Base-by-base conservation (phyloP, 2,329 filamentous ascomycete genomes). In the Sclerotiophoma versabilis region DNA sequence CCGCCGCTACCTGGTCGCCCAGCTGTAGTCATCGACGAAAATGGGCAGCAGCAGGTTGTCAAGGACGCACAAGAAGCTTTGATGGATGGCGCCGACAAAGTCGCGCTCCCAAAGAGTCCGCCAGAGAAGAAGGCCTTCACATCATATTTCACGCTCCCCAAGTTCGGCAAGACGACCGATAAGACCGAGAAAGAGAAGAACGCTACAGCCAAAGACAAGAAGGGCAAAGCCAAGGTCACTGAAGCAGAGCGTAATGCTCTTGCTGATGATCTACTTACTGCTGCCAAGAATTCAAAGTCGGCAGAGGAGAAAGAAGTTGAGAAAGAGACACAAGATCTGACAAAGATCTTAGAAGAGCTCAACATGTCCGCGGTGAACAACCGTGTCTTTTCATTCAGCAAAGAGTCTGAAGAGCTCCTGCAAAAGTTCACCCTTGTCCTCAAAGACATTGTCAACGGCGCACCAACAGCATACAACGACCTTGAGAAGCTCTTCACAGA, bases 381-480 rank as follows among this genome's bases (percentile, higher is more conserved):
- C 78, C 88, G 87, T 53, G 91, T 91, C 56, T 91, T 97, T 74
- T 88, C 88, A 11, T 84, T 96, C 52, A 91, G 90, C n/a, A 84
- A 86, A 54, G 92, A 96, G 65, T 93, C 91, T 0, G 87, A 92
- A 57, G 88, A 91, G 59, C 83, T 96, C 25, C 84, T 96, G 45
- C 84, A 87, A 48, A 86, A 88, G 58, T 99, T 99, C 81, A 96
- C 92, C 1, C 81, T 92, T 50, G 88, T 97, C 27, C 89, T 99
- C 70, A 95, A 93, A 72, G 95, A 99, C 72, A 84, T 97, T 14
- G 85, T 95, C 67, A 93, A 92, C 71, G 95, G 95, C 58, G 95
- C 92, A 1, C 95, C 95, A 3, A 97, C 93, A 0, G 95, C 95
- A 2, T 96, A 96, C 75, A 84, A 89, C 69, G 95, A 99, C 72